Conservation (phyloP, 495 filamentous ascomycete genomes). For the Immersiella caudata region DNA sequence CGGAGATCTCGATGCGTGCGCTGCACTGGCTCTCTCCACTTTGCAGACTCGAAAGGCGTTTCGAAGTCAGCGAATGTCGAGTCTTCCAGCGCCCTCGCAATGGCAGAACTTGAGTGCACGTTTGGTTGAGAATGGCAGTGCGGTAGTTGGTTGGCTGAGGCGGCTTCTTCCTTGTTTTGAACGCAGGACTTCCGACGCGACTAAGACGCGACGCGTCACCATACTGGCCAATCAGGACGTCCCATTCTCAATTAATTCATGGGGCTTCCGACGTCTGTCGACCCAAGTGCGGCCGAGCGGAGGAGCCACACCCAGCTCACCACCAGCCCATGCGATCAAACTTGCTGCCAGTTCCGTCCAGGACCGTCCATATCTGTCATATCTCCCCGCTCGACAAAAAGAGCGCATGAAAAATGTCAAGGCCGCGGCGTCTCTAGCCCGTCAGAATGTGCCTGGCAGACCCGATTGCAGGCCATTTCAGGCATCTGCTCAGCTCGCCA, state of each 20-base stretch:
- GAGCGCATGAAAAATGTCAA: constrained; percentile 15
- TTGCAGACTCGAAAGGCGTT: neutral
- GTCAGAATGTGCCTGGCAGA: constrained; percentile 13
- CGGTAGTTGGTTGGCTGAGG: constrained; percentile 5
- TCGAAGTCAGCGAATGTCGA: constrained; percentile 1
- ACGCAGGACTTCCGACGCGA: neutral
- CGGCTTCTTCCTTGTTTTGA: neutral
- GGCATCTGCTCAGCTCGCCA: constrained; percentile 6
- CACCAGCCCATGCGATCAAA: neutral
- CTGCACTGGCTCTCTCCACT: neutral
- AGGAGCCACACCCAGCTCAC: neutral
- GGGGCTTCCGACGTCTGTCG: constrained; percentile 4
- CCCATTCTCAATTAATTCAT: constrained; percentile 1
- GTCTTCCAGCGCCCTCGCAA: neutral
- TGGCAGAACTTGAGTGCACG: neutral
- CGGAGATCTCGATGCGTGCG: constrained; percentile 8
- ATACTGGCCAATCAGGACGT: neutral
- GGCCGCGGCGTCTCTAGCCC: constrained; percentile 10
- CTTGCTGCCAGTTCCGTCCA: neutral
- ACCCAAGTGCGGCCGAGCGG: neutral
- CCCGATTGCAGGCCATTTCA: constrained; percentile 1
- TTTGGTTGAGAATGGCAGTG: constrained; percentile 4
- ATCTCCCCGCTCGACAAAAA: neutral
- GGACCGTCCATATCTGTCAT: neutral
- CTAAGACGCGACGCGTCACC: neutral